Base-by-base conservation (phyloP, 208 protist genomes). In the Spongospora subterranea region DNA sequence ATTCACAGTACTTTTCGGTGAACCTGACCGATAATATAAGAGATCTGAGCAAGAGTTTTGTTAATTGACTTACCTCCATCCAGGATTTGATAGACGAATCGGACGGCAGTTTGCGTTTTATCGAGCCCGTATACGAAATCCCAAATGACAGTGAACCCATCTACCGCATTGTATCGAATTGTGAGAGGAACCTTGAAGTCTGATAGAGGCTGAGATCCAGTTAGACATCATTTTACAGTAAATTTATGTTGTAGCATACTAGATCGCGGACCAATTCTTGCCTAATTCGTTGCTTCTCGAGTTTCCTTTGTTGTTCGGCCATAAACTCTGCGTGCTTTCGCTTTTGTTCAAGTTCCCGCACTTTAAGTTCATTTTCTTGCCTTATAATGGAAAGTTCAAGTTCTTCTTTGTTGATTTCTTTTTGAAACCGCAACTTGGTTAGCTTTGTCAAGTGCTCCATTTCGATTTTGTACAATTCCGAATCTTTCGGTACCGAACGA, bases 51-150 rank as follows among this genome's bases (percentile, higher is more conserved):
- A 6, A 60, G 50, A 60, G 50, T 29, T 29, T 60, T 24, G 24
- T 60, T 24, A 60, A 24, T 24, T 60, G 24, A 6, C 50, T 60
- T 60, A 60, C 50, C 71, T 45, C 71, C 71, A 82, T 82, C 71
- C 6, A 82, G 71, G 35, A 82, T 43, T n/a, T 82, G 71, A 82
- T 45, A 35, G 35, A n/a, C 40, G 17, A 82, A 6, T 43, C n/a
- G 6, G 17, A 35, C n/a, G 17, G 71, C 6, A 6, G n/a, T 6
- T 20, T 40, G 6, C 6, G 71, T 39, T n/a, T 82, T 82, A 35
- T 82, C 71, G 13, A 82, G 71, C 35, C 71, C 71, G n/a, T 82
- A 82, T 6, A 82, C 40, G 71, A 82, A 82, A 82, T 82, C 71
- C 71, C 71, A 82, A 20, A 82, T 13, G 6, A 82, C 35, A 20